phyloP scores from a whole-genome alignment of 108 stramenopile species.

The Pseudonitzschia multistriata region DNA sequence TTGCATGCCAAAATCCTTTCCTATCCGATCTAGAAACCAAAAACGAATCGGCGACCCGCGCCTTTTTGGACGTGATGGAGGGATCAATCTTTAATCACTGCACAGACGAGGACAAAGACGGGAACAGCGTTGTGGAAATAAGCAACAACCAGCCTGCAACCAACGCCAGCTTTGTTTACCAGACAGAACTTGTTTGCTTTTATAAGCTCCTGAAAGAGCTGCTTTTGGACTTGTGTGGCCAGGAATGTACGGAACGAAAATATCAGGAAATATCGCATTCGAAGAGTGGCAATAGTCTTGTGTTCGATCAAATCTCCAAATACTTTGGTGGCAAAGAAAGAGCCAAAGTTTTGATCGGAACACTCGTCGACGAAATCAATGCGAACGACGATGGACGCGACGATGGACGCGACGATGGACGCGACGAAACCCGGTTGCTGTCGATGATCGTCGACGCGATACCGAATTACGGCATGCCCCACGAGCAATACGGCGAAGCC shows the following conservation, averaged over 20 bases:
- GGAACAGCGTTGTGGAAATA: not conserved
- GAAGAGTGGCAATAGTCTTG: too few species aligned
- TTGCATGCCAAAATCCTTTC: slow-evolving; percentile 58
- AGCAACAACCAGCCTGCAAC: not conserved
- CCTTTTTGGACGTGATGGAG: slow-evolving; percentile 26
- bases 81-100: not conserved
- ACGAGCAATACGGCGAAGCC: slow-evolving; percentile 7
- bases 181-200: not conserved
- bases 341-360: not conserved
- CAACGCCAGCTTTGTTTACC: not conserved
- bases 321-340: slow-evolving; percentile 6
- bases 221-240: not conserved
- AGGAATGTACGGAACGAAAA: not conserved
- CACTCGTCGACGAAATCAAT: slow-evolving; percentile 6
- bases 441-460: slow-evolving; percentile 38
- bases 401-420: not conserved
- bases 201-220: slow-evolving; percentile 1
- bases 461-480: slow-evolving; percentile 43
- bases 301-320: not conserved
- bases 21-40: slow-evolving; percentile 38
- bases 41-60: slow-evolving; percentile 14
- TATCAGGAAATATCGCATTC: not conserved
- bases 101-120: not conserved
- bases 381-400: not conserved
- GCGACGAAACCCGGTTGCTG: not conserved